Conservation (phyloP, 208 protist genomes). For the Acanthamoeba lugdunensis region DNA sequence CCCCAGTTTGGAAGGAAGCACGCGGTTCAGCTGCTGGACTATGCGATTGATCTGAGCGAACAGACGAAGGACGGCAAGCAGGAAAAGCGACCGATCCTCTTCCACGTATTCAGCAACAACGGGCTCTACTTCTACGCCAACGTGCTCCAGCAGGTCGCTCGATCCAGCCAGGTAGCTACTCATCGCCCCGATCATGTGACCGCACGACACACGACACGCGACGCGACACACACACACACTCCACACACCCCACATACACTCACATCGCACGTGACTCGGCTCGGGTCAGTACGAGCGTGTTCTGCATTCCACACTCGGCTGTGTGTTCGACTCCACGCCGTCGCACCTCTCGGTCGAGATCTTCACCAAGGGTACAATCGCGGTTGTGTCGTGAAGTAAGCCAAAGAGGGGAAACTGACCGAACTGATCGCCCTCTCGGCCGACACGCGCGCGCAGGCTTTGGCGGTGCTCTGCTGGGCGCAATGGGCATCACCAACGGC, state of each 20-base stretch:
- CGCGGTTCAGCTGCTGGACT: constrained; percentile 22
- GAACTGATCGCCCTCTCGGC: neutral
- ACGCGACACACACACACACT: neutral
- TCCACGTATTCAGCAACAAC: constrained; percentile 64
- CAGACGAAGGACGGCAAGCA: neutral
- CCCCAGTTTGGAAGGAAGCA: constrained; percentile 11
- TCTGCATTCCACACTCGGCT: neutral
- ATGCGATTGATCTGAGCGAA: neutral
- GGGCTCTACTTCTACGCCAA: constrained; percentile 62
- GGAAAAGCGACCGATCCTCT: constrained; percentile 7
- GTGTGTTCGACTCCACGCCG: constrained; percentile 27
- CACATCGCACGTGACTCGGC: neutral
- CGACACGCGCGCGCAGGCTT: neutral
- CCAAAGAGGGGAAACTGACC: neutral
- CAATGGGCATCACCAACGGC: constrained; percentile 12
- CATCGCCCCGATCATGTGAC: neutral
- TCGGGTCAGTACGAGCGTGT: neutral
- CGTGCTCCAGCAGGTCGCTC: neutral
- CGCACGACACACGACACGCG: neutral
- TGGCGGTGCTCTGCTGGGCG: neutral
- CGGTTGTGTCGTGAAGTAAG: neutral
- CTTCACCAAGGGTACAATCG: constrained; percentile 13
- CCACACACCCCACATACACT: neutral
- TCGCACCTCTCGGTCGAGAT: constrained; percentile 46
- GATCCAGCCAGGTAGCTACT: neutral